Conservation (phyloP, 2,329 filamentous ascomycete genomes). For the Botrytis squamosa region DNA sequence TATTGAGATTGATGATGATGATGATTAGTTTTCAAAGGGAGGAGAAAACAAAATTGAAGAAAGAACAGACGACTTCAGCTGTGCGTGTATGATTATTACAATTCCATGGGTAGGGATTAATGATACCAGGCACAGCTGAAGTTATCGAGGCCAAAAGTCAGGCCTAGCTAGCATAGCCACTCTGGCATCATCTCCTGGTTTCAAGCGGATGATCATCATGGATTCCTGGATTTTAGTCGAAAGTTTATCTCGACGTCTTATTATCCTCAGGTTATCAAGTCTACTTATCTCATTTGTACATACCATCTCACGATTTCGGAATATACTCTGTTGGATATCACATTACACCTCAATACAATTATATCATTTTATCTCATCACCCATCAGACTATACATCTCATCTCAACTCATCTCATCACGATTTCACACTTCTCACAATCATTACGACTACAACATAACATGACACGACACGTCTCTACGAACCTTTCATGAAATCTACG, state of each 20-base stretch:
- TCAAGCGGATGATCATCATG: not conserved
- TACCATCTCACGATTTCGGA: not conserved
- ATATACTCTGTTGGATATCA: not conserved
- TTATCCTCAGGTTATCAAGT: not conserved
- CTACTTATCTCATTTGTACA: constrained; percentile 4
- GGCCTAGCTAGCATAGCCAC: constrained; percentile 5
- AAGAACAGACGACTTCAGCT: constrained; percentile 5
- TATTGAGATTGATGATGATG: constrained; percentile 17
- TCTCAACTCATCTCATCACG: not conserved
- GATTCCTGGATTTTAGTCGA: not conserved
- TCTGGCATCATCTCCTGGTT: constrained; percentile 1
- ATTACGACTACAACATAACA: not conserved
- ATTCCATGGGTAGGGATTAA: constrained; percentile 11
- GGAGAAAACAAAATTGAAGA: not conserved
- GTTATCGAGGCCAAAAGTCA: constrained; percentile 3
- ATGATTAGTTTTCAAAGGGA: not conserved
- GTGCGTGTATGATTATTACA: not conserved
- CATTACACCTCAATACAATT: not conserved
- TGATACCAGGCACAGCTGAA: constrained; percentile 9
- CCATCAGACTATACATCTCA: not conserved
- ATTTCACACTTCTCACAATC: constrained; percentile 6
- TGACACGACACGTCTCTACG: not conserved
- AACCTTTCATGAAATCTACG: not conserved
- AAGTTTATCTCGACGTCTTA: not conserved
- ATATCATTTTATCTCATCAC: not conserved